These are phyloP conservation scores for Penicillium freii DNA, from an alignment of 2,329 filamentous ascomycete genomes.

Conservation along the genomic window DNA sequence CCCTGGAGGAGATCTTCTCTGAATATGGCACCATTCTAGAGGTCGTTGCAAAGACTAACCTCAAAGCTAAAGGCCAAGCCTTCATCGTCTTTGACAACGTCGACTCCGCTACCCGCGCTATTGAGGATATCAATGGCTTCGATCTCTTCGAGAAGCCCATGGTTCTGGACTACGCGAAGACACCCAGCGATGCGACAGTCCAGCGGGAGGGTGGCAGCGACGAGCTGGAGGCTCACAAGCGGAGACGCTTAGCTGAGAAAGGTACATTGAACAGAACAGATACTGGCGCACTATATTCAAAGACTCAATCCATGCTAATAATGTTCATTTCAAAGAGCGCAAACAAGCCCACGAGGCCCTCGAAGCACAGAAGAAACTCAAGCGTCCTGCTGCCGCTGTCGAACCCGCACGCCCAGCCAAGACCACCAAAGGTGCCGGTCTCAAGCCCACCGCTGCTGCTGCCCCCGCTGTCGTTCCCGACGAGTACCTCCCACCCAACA, in stretches of 20 bases:
- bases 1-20: slow-evolving; percentile 74
- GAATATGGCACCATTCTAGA: slow-evolving; percentile 86
- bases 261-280: slow-evolving; percentile 52
- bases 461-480: slow-evolving; percentile 79
- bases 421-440: slow-evolving; percentile 66
- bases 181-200: slow-evolving; percentile 84
- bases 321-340: slow-evolving; percentile 50
- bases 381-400: slow-evolving; percentile 57
- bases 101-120: slow-evolving; percentile 75
- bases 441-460: slow-evolving; percentile 71
- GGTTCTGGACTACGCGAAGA: slow-evolving; percentile 76
- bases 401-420: slow-evolving; percentile 62
- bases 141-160: slow-evolving; percentile 91
- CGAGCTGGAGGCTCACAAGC: slow-evolving; percentile 85
- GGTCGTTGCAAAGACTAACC: slow-evolving; percentile 81
- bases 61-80: slow-evolving; percentile 91
- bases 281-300: not conserved
- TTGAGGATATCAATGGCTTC: slow-evolving; percentile 89
- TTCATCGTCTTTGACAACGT: slow-evolving; percentile 85
- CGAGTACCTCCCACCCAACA: slow-evolving; percentile 96
- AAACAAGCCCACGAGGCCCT: slow-evolving; percentile 81
- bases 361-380: slow-evolving; percentile 73
- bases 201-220: slow-evolving; percentile 68
- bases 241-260: slow-evolving; percentile 81
- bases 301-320: slow-evolving; percentile 2